Evolutionary conservation across 495 filamentous ascomycete genomes (phyloP), one percentile per base, ranked within the genome.

Genomic region (Podospora pseudoanserina): DNA sequence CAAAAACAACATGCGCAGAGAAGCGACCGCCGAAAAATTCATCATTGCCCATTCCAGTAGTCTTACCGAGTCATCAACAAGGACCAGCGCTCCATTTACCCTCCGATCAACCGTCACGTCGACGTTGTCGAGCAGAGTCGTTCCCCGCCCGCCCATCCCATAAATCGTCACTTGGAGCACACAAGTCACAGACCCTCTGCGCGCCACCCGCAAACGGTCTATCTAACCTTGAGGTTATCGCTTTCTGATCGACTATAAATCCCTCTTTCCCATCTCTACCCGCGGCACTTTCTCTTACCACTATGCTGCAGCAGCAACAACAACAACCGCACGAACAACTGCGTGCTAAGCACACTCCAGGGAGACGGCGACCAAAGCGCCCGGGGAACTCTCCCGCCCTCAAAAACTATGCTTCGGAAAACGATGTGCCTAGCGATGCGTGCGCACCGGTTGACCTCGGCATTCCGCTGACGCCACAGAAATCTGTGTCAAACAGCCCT

Each of bases 361-460:
- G 74, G 66, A 74, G 79, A 23, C 80, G 81, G 53, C 79, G 81
- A 27, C 65, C 71, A 55, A 78, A 79, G 64, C 74, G 78, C 32
- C 75, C 68, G 19, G 69, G 75, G 27, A 77, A 77, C 39, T 73
- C 76, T 9, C 73, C 77, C 0, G 76, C 76, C 13, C 75, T 74
- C 62, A 84, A 78, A 66, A 77, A 72, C 11, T 84, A 85, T 71
- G 81, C 79, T 57, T 85, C 82, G 54, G 82, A 85, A 69, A 85
- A 78, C 66, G 82, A 85, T 65, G 71, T 82, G 70, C 72, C 78
- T 2, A 70, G 66, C 27, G 69, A 77, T 23, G 32, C 57, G 32
- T 27, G 66, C 30, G 68, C 65, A 34, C 64, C 72, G 16, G 68
- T 76, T 4, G 74, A 76, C 61, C 71, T 76, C 53, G 61, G 20